Conservation (phyloP, 352 stramenopile species). For the Globisporangium emineosum region DNA sequence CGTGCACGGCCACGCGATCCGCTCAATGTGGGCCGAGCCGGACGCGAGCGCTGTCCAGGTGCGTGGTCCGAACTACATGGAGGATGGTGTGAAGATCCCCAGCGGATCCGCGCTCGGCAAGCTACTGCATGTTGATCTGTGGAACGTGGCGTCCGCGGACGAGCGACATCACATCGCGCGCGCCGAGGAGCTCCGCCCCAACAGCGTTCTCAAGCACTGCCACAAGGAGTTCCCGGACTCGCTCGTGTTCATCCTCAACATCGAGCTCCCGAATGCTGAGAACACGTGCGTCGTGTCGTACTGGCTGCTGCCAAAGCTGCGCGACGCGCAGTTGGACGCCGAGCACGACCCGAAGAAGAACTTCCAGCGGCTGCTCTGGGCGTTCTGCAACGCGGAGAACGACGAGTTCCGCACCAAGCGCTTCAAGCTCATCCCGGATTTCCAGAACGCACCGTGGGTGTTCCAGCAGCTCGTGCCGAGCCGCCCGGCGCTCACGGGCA, state of each 20-base stretch:
- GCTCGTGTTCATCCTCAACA: slow-evolving; percentile 86
- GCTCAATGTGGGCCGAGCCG: slow-evolving; percentile 59
- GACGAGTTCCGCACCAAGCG: slow-evolving; percentile 61
- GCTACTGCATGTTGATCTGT: slow-evolving; percentile 69
- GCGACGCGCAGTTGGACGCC: slow-evolving; percentile 10
- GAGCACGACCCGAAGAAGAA: slow-evolving; percentile 23
- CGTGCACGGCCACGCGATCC: slow-evolving; percentile 33
- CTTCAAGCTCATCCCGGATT: slow-evolving; percentile 89
- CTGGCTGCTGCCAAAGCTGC: slow-evolving; percentile 49
- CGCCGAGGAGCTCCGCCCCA: slow-evolving; percentile 32
- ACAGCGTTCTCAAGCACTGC: slow-evolving; percentile 54
- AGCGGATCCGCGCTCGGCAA: slow-evolving; percentile 40
- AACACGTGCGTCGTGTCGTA: slow-evolving; percentile 78
- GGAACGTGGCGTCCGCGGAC: slow-evolving; percentile 38
- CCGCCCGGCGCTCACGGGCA: slow-evolving; percentile 80
- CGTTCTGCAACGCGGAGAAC: slow-evolving; percentile 45
- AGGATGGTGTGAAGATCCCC: slow-evolving; percentile 51
- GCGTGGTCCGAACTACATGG: slow-evolving; percentile 52
- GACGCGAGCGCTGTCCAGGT: slow-evolving; percentile 48
- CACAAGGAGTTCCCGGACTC: slow-evolving; percentile 40
- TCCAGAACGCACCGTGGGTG: slow-evolving; percentile 82
- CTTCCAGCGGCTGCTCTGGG: slow-evolving; percentile 60
- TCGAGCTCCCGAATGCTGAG: slow-evolving; percentile 70
- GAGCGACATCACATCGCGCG: slow-evolving; percentile 55
- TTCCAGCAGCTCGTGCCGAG: slow-evolving; percentile 79